A percentile compares a stretch with the other conserved stretches of the same genome.
phyloP scores from a whole-genome alignment of 2,329 filamentous ascomycete species.

The Fusarium sp. region DNA sequence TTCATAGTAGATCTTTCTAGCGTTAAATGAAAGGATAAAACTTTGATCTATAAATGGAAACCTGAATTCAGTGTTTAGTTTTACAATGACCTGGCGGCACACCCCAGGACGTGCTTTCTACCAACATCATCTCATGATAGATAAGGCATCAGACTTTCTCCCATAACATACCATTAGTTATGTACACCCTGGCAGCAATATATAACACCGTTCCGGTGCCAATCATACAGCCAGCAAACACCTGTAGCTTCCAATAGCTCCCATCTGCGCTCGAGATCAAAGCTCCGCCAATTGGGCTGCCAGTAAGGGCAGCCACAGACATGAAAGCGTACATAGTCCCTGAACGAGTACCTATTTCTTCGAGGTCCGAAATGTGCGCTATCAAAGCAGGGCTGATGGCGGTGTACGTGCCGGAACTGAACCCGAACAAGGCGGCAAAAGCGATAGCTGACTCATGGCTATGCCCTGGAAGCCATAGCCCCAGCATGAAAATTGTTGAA shows the following conservation, averaged over 20 bases:
- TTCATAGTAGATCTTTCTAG: too few relatives aligned
- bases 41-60: too few relatives aligned
- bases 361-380: not conserved
- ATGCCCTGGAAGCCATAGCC: not conserved
- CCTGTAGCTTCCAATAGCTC: not conserved
- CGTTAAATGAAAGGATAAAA: too few relatives aligned
- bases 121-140: too few relatives aligned
- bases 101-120: too few relatives aligned
- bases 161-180: not conserved
- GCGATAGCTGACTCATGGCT: not conserved
- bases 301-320: not conserved
- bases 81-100: too few relatives aligned
- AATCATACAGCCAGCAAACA: not conserved
- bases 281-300: not conserved
- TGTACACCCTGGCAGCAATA: fast-evolving
- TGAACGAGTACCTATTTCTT: not conserved
- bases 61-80: too few relatives aligned
- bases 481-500: not conserved
- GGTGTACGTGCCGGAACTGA: not conserved
- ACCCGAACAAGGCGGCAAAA: not conserved
- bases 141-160: not conserved
- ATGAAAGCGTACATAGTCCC: not conserved
- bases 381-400: not conserved
- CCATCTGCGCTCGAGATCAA: not conserved
- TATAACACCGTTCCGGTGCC: not conserved